Conservation (phyloP, 1,284 basidiomycete genomes). For the Cutaneotrichosporon sp. region DNA sequence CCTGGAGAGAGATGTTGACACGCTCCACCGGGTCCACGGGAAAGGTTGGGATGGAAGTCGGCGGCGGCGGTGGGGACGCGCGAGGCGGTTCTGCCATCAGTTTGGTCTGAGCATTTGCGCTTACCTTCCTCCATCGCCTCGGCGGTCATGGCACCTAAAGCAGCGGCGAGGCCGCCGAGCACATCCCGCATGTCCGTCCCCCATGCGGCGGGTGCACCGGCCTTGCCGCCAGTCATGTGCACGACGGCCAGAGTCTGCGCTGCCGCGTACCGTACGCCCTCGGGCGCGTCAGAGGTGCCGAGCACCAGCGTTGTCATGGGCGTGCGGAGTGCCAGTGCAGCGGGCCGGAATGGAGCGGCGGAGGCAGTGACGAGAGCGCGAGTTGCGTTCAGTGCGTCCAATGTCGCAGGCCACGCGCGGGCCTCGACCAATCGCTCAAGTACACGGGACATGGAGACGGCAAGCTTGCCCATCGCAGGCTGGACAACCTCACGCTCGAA, state of each 20-base stretch:
- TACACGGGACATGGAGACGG: constrained; percentile 36
- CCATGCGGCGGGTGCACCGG: constrained; percentile 41
- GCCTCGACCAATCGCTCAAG: constrained; percentile 32
- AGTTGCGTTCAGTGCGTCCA: constrained; percentile 29
- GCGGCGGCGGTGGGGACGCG: constrained; percentile 13
- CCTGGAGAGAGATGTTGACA: constrained; percentile 26
- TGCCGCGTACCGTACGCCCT: constrained; percentile 17
- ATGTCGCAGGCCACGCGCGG: constrained; percentile 29
- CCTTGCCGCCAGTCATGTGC: constrained; percentile 46
- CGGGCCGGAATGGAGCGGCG: constrained; percentile 46
- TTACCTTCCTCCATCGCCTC: constrained; percentile 42
- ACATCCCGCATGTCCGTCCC: constrained; percentile 37
- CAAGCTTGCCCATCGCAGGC: constrained; percentile 48
- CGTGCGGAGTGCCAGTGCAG: constrained; percentile 32
- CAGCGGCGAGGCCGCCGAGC: constrained; percentile 35
- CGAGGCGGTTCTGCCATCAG: constrained; percentile 24
- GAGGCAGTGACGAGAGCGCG: constrained; percentile 37
- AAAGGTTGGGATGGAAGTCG: constrained; percentile 23
- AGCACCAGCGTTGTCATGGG: constrained; percentile 36
- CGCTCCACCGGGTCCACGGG: constrained; percentile 34
- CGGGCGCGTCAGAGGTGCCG: constrained; percentile 20
- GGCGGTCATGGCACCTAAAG: constrained; percentile 29
- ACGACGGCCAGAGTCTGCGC: constrained; percentile 37
- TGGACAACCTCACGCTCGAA: constrained; percentile 48
- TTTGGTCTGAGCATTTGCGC: background rate